phyloP scores from a whole-genome alignment of 1,139 yeast genomes.

The Diutina catenulata region DNA sequence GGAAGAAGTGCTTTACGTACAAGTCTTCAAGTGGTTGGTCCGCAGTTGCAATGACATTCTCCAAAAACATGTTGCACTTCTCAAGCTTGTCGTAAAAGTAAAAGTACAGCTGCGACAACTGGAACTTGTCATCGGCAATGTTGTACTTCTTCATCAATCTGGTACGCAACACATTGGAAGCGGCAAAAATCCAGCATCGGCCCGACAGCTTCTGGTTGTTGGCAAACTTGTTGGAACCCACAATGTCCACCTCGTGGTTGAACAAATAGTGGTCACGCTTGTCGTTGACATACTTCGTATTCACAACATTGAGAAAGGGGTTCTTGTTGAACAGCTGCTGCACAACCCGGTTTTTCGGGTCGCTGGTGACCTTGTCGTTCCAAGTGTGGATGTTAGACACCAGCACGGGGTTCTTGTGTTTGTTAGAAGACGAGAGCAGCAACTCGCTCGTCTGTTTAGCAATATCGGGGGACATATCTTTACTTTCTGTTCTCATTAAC shows the following conservation, averaged over 20 bases:
- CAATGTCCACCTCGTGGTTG: conserved; percentile 46
- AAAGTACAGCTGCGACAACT: conserved; percentile 57
- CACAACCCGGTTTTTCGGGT: conserved; percentile 47
- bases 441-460: not conserved
- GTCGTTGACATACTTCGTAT: conserved; percentile 17
- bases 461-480: conserved; percentile 3
- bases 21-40: conserved; percentile 57
- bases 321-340: conserved; percentile 46
- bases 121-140: conserved; percentile 47
- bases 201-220: conserved; percentile 69
- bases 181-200: conserved; percentile 82
- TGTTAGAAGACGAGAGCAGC: not conserved
- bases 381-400: not conserved
- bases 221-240: conserved; percentile 49
- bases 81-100: conserved; percentile 69
- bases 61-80: conserved; percentile 65
- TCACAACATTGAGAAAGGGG: conserved; percentile 32
- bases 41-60: conserved; percentile 59
- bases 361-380: conserved; percentile 19
- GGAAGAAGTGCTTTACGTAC: conserved; percentile 47
- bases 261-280: conserved; percentile 38
- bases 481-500: too few species aligned
- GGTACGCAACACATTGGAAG: conserved; percentile 59
- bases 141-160: conserved; percentile 51
- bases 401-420: conserved; percentile 1